phyloP scores from a whole-genome alignment of 192 early-diverging fungal genomes.

The Chytriomyces hyalinus region DNA sequence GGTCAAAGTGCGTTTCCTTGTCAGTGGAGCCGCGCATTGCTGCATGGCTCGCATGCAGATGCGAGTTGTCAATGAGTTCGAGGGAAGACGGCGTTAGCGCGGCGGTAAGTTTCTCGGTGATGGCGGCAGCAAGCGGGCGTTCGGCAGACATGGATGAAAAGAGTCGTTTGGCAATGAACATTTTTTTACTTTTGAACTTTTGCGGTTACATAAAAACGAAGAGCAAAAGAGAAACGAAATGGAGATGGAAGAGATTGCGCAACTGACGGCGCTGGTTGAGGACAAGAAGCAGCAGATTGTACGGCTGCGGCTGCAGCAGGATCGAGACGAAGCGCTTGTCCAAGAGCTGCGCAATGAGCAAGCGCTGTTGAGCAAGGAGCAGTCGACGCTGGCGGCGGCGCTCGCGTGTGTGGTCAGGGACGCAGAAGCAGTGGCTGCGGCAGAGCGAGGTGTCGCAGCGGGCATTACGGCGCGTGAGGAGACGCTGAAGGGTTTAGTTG shows the following conservation, averaged over 20 bases:
- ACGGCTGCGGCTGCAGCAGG: not conserved
- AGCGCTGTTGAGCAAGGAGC: constrained; percentile 5
- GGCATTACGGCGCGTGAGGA: too few relatives aligned
- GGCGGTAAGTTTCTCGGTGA: constrained; percentile 41
- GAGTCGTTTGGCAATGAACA: not conserved
- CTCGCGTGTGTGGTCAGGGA: too few relatives aligned
- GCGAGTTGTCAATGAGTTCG: constrained; percentile 77
- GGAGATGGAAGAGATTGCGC: too few relatives aligned
- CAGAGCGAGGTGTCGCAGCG: too few relatives aligned
- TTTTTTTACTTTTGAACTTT: not conserved
- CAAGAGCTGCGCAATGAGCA: constrained; percentile 2
- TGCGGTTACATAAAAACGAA: not conserved
- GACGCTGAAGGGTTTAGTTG: too few relatives aligned
- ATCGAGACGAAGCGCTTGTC: not conserved
- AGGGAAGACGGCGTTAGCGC: constrained; percentile 63
- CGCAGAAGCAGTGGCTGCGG: too few relatives aligned
- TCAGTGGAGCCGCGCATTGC: constrained; percentile 77
- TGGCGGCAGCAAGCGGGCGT: constrained; percentile 24
- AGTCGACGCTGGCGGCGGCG: too few relatives aligned
- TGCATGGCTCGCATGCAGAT: constrained; percentile 78
- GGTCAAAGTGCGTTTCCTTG: constrained; percentile 82
- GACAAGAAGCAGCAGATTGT: not conserved
- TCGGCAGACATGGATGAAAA: constrained; percentile 9
- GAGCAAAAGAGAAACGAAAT: not conserved
- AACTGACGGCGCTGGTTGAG: not conserved